Evolutionary conservation across 495 filamentous ascomycete species (phyloP).

Genomic region (Penicillium mononematosum): DNA sequence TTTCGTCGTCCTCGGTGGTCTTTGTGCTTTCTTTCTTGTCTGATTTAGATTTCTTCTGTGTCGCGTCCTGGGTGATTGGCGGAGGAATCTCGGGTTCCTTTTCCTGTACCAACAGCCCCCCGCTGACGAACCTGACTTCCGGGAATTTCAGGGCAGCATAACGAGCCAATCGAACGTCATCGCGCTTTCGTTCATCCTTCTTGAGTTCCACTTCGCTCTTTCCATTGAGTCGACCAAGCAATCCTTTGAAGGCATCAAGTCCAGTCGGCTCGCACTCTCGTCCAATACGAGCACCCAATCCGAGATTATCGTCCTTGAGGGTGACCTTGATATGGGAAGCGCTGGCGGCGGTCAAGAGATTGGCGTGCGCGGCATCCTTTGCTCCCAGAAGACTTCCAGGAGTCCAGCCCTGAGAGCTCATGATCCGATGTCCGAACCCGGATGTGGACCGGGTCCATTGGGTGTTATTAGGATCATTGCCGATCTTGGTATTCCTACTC

Average conservation of each 20-base stretch:
- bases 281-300: conserved; percentile 74
- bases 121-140: conserved; percentile 74
- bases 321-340: conserved; percentile 73
- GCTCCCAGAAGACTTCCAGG: conserved; percentile 80
- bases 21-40: conserved; percentile 10
- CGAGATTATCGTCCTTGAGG: conserved; percentile 85
- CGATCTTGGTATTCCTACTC: conserved; percentile 73
- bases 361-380: conserved; percentile 66
- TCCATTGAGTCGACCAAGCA: conserved; percentile 87
- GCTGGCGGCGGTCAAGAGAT: conserved; percentile 71
- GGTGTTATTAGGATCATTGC: conserved; percentile 90
- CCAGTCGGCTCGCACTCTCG: conserved; percentile 71
- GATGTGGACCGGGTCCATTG: conserved; percentile 80
- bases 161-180: conserved; percentile 61
- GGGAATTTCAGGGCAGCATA: conserved; percentile 71
- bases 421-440: conserved; percentile 81
- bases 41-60: conserved; percentile 26
- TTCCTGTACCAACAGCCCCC: conserved; percentile 74
- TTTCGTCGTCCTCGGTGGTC: conserved; percentile 12
- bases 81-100: conserved; percentile 37
- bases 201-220: conserved; percentile 68
- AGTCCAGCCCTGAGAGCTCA: conserved; percentile 84
- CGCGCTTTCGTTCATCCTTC: conserved; percentile 60
- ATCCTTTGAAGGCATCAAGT: conserved; percentile 74
- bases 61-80: conserved; percentile 22